Conservation (phyloP, 192 early-diverging fungal genomes). For the Mortierella antarctica region DNA sequence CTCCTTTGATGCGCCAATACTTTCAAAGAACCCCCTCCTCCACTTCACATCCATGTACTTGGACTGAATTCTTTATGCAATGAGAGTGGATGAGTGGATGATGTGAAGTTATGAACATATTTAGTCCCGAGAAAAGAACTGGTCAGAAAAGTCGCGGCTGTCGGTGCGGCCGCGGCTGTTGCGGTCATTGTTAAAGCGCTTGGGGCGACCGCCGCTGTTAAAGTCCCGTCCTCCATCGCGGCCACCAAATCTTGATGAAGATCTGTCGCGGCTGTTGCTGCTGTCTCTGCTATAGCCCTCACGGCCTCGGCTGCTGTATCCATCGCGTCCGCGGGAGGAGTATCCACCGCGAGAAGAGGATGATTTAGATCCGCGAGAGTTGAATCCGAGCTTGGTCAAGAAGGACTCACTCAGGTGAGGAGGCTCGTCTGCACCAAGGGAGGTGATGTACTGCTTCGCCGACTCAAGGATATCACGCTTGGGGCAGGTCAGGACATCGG, state of each 20-base stretch:
- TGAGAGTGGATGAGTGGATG: no score
- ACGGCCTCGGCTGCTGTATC: conserved; percentile 9
- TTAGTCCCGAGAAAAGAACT: conserved; percentile 39
- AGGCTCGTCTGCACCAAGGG: conserved; percentile 55
- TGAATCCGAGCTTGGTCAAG: conserved; percentile 57
- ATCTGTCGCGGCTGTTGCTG: conserved; percentile 16
- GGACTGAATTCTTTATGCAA: neutral
- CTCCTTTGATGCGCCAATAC: no score
- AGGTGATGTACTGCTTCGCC: conserved; percentile 47
- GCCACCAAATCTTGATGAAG: conserved; percentile 10
- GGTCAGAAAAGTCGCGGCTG: conserved; percentile 9
- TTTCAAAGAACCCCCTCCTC: no score
- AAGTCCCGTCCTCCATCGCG: neutral
- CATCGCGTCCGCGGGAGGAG: conserved; percentile 18
- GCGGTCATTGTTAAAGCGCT: neutral
- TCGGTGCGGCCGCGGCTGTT: conserved; percentile 8
- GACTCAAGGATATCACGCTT: conserved; percentile 47
- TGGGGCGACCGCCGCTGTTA: conserved; percentile 1
- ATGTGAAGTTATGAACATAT: neutral
- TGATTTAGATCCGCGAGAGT: conserved; percentile 1
- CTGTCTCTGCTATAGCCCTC: conserved; percentile 17
- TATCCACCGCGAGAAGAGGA: conserved; percentile 7
- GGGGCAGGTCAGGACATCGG: conserved; percentile 49
- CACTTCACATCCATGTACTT: no score
- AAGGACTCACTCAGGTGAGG: conserved; percentile 57